Evolutionary conservation across 106 monocot genomes (phyloP), one percentile per base, ranked within the genome.

Genomic region (Chionographis japonica): DNA sequence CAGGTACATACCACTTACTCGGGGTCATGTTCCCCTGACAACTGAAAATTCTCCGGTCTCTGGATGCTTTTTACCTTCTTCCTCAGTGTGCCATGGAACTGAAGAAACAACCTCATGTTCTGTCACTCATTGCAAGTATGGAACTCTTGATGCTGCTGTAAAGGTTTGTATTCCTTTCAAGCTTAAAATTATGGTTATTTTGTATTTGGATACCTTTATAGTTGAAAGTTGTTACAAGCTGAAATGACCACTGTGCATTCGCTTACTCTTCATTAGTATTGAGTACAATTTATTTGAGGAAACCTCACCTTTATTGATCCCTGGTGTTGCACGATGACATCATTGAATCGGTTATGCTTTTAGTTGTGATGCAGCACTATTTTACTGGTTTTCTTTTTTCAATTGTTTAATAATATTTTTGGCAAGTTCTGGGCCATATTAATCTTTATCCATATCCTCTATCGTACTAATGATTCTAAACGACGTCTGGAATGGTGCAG

Each of bases 1-100:
- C 84, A 98, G 98, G 82, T 98, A 98, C 76, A 73, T 98, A 60
- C 98, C 98, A 17, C 78, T 93, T 52, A 87, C 79, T 70, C 79
- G 93, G 43, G 15, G 81, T 61, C 62, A 74, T 49, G 43, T 73
- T 74, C 85, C 86, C 36, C 60, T 75, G 35, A 58, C 65, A 17
- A 67, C 72, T 60, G 67, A 77, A 71, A 67, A 51, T 69, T 81
- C 83, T 68, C 11, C 80, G 3, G 62, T 79, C 3, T 50, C 56
- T 18, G 77, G 85, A 54, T 74, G 68, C 41, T 77, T 80, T 8
- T 82, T 83, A 57, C 78, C 80, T 72, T 79, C 79, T 4, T 51
- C 54, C 13, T 75, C 73, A 40, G 50, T 74, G 0, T 71, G 19
- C 50, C 14, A 50, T 63, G 78, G 55, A 63, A 72, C 66, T 42